phyloP scores from a whole-genome alignment of 257 asterid genomes.

The Plantago major region DNA sequence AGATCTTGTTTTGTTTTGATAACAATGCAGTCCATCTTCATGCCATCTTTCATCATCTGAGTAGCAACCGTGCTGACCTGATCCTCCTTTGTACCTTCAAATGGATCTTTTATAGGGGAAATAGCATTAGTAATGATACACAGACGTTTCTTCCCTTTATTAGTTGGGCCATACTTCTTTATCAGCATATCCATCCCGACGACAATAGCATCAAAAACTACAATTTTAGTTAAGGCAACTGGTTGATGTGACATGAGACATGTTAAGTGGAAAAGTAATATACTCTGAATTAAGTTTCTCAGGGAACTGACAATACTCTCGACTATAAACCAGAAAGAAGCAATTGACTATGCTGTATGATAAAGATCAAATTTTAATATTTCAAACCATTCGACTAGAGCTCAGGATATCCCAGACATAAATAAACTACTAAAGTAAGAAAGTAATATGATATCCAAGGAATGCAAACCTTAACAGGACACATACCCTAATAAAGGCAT shows the following conservation, averaged over 20 bases:
- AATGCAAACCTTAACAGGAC: no score
- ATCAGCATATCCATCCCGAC: constrained; percentile 94
- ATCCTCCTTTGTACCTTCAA: constrained; percentile 89
- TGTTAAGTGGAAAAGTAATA: background rate
- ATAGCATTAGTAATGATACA: constrained; percentile 78
- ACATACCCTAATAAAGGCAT: no score
- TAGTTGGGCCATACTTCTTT: constrained; percentile 67
- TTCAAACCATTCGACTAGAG: no score
- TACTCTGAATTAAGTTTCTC: constrained; percentile 2
- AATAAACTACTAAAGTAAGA: no score
- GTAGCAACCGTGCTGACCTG: constrained; percentile 82
- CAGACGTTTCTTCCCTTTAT: constrained; percentile 83
- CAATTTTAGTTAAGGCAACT: constrained; percentile 48
- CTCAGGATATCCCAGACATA: no score
- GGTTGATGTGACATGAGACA: constrained; percentile 13
- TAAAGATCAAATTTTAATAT: no score
- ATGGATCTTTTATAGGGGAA: constrained; percentile 73
- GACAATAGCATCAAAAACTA: constrained; percentile 96
- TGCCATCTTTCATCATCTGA: constrained; percentile 73
- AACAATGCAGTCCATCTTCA: constrained; percentile 86
- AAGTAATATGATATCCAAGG: no score
- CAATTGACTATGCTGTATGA: no score
- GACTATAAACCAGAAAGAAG: no score
- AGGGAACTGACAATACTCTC: no score
- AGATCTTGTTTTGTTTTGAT: constrained; percentile 37